Evolutionary conservation across 2,329 filamentous ascomycete species (phyloP).

Genomic region (Cladophialophora immunda): DNA sequence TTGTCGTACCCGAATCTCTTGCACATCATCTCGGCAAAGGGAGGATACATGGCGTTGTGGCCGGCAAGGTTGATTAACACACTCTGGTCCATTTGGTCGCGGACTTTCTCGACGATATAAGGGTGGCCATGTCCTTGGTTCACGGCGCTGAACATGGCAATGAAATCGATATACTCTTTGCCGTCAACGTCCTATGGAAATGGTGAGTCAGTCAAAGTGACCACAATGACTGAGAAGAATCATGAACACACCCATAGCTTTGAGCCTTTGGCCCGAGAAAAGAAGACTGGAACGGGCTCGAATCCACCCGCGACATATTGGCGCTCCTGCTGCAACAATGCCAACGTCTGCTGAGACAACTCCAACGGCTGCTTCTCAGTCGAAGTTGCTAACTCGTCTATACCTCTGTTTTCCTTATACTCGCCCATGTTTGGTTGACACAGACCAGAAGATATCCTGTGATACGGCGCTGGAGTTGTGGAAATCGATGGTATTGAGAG

Average conservation of each 20-base stretch:
- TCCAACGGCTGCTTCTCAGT: not conserved
- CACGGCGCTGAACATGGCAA: slow-evolving; percentile 95
- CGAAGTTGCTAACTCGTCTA: no score
- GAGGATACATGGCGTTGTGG: no score
- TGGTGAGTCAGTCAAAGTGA: not conserved
- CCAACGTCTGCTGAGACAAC: not conserved
- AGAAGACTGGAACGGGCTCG: slow-evolving; percentile 12
- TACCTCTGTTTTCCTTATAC: no score
- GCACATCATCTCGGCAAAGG: no score
- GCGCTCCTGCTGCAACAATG: slow-evolving; percentile 3
- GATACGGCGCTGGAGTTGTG: no score
- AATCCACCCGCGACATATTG: slow-evolving; percentile 9
- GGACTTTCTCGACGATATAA: slow-evolving; percentile 68
- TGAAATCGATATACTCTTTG: slow-evolving; percentile 93
- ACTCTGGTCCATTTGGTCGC: slow-evolving; percentile 68
- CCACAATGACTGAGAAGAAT: not conserved
- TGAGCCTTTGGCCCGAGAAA: not conserved
- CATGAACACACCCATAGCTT: not conserved
- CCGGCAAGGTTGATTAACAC: no score
- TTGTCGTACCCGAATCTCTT: slow-evolving; percentile 57
- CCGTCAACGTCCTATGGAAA: slow-evolving; percentile 79
- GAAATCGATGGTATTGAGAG: no score
- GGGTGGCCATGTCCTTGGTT: slow-evolving; percentile 76
- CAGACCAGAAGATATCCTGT: no score
- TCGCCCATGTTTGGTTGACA: no score